Evolutionary conservation across 2,329 filamentous ascomycete genomes (phyloP), one percentile per base, ranked within the genome.

Genomic region (Neospermospora avenae): DNA sequence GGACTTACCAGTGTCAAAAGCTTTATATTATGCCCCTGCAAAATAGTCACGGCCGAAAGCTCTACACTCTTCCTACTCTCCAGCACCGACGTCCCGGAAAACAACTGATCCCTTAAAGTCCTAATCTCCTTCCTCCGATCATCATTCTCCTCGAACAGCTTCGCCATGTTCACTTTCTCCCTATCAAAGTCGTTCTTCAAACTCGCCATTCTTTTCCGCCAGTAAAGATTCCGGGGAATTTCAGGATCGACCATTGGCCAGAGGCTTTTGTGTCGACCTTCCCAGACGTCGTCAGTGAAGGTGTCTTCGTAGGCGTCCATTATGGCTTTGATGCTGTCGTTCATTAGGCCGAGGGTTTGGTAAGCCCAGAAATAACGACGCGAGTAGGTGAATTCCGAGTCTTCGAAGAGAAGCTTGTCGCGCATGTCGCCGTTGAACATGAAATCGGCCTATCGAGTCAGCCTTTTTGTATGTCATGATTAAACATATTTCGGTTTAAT

Each of bases 311-410:
- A 86, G 10, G 81, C 77, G 49, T 81, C 75, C 10, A 84, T 75
- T 77, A 85, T 85, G 31, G 80, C 76, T 64, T 82, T 81, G 68
- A 86, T 84, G 62, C 78, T 79, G 52, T 83, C 81, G 65, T 84
- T 85, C 66, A 86, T 80, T 35, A 83, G 80, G 37, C 81, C 82
- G 3, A 85, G 77, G 3, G 83, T 83, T 71, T 85, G 84, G 66
- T 81, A 84, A 0, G 82, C 83, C 79, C 83, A 86, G 68, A 86
- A 86, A 67, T 86, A 86, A 16, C 83, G 78, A 0, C 82, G 76
- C 16, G 82, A 84, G 73, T 83, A 85, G 1, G 83, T 86, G 66
- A 84, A 86, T 57, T 82, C 73, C 55, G 78, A 76, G 67, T 86
- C 84, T 69, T 87, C 84, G 65, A 86, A 86, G 1, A 86, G 76